Evolutionary conservation across 805 yeast genomes (phyloP).

Genomic region (Kodamaea kakaduensis): DNA sequence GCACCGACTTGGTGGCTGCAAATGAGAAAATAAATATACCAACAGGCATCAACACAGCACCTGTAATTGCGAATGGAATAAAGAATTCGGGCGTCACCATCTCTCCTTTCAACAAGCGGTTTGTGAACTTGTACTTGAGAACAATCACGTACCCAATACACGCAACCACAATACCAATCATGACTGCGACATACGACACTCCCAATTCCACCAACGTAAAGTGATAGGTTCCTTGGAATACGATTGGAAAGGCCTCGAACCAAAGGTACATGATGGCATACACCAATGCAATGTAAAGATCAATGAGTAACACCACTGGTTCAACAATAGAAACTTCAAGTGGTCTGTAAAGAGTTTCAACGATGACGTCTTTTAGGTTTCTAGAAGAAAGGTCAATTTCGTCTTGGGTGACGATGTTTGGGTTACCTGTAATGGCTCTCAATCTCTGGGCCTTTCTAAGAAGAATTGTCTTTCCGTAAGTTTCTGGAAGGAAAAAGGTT

Average conservation of each 20-base stretch:
- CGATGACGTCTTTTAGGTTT: constrained; percentile 13
- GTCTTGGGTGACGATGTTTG: constrained; percentile 38
- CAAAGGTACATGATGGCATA: constrained; percentile 53
- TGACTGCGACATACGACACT: constrained; percentile 42
- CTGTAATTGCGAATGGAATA: constrained; percentile 20
- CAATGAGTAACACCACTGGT: constrained; percentile 54
- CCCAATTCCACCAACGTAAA: constrained; percentile 49
- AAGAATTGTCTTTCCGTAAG: constrained; percentile 42
- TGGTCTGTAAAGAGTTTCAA: constrained; percentile 45
- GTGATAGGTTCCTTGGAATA: constrained; percentile 39
- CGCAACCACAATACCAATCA: constrained; percentile 39
- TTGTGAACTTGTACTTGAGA: constrained; percentile 13
- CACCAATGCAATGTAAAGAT: constrained; percentile 47
- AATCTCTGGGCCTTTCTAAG: constrained; percentile 46
- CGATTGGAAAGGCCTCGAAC: constrained; percentile 62
- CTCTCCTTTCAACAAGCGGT: constrained; percentile 12
- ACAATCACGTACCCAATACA: constrained; percentile 11
- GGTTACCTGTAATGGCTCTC: constrained; percentile 47
- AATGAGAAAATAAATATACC: constrained; percentile 21
- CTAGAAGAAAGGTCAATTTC: constrained; percentile 28
- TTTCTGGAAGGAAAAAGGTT: constrained; percentile 43
- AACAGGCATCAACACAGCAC: constrained; percentile 20
- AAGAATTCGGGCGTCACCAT: constrained; percentile 16
- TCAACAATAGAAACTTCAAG: constrained; percentile 46
- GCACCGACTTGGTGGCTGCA: constrained; percentile 16